Evolutionary conservation across 441 rosid species (phyloP), one percentile per base, ranked within the genome.

Genomic region (Omphalea diandra): DNA sequence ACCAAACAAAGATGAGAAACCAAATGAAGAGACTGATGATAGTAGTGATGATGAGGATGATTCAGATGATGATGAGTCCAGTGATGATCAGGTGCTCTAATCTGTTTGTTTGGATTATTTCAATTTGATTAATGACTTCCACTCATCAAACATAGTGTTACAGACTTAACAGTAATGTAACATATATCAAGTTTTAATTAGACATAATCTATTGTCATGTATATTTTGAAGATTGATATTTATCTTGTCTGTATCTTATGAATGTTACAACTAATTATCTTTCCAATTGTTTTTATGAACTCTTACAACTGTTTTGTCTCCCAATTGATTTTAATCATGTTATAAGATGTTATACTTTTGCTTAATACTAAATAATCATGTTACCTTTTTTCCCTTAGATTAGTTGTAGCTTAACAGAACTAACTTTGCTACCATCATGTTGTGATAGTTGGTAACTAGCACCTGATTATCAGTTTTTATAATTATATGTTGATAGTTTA

Each of bases 41-140:
- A 70, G 66, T 57, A 74, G 73, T 63, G 79, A 77, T 62, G 84
- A 73, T n/a, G 68, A 77, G 54, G 79, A 70, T 36, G 80, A 76
- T 36, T 79, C 79, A 11, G 79, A 59, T 32, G 67, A 67, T 47
- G 80, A 73, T 50, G 83, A 76, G 14, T 73, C 81, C 65, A 71
- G 73, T 47, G 84, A 77, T 36, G 90, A 86, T 46, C 77, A 87
- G 88, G 95, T 87, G 41, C 33, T 63, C 43, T 36, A 26, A 20
- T 50, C 32, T 20, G 15, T 49, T 14, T 63, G 60, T 46, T 35
- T 44, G 26, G 18, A 26, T 59, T 65, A 71, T 62, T 68, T 59
- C 10, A 40, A n/a, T 66, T 70, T 32, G 41, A 40, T n/a, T 18
- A 0, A 27, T n/a, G 24, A 35, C 29, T 31, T 55, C 22, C 46